phyloP scores from a whole-genome alignment of 805 yeast species.

The Suhomyces pyralidae region DNA sequence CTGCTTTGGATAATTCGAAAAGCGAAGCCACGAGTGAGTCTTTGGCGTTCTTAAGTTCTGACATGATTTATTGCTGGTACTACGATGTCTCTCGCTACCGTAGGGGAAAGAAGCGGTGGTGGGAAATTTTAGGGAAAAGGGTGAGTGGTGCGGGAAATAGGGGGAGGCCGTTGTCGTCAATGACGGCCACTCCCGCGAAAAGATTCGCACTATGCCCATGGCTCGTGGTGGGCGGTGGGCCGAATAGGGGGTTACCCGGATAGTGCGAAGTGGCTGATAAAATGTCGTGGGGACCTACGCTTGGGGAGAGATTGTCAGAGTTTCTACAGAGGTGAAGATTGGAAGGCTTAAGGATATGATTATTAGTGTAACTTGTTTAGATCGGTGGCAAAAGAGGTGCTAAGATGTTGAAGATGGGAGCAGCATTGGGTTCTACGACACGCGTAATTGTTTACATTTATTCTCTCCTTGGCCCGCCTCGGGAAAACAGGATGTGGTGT shows the following conservation, averaged over 20 bases:
- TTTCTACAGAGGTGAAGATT: background rate
- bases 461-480: background rate
- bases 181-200: background rate
- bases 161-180: background rate
- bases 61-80: conserved; percentile 7
- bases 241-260: conserved; percentile 1
- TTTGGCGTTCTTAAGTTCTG: conserved; percentile 19
- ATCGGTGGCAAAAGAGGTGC: background rate
- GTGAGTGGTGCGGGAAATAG: background rate
- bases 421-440: background rate
- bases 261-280: background rate
- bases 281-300: background rate
- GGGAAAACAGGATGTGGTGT: background rate
- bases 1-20: conserved; percentile 81
- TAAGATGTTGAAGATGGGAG: background rate
- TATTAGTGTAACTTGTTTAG: background rate
- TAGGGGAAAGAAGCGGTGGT: conserved; percentile 4
- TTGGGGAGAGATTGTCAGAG: background rate
- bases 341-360: background rate
- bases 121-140: conserved; percentile 5
- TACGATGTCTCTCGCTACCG: conserved; percentile 4
- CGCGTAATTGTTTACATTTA: background rate
- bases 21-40: conserved; percentile 65
- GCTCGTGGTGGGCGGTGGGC: conserved; percentile 1
- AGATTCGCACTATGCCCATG: background rate